Evolutionary conservation across 164 flowering plant genomes (phyloP), one percentile per base, ranked within the genome.

Genomic region (Kingdonia uniflora): DNA sequence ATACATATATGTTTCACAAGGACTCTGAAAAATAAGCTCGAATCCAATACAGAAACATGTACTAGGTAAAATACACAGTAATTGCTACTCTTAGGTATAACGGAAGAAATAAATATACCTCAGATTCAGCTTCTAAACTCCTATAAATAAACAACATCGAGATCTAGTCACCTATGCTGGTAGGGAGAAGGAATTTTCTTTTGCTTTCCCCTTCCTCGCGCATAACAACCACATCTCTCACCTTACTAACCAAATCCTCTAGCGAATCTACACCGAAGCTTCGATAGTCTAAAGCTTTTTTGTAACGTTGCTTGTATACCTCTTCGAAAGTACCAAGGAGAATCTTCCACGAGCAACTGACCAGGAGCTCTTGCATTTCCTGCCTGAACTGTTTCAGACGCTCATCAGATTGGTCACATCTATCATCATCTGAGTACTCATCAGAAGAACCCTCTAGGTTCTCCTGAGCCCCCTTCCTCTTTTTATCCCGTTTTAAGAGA

Each of bases 281-380:
- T 14, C 17, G 56, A 59, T 70, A 84, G 42, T 84, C 78, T 19
- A 88, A 64, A 12, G 70, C 59, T 63, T 70, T 79, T 73, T 92
- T 88, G 76, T 92, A 86, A 53, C 96, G 68, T 55, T 85, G 96
- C 63, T 75, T 65, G 57, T 92, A 92, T 55, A 85, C 71, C 7
- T 67, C 81, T 65, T 86, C 89, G 37, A 92, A 88, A 54, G 59
- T 67, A 50, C 70, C 65, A 23, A 92, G 24, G 59, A 69, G 76
- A 41, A 88, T 77, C 45, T 74, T 66, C 59, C 94, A 78, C 10
- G 80, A 76, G 57, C 83, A 88, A 69, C 96, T 92, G 29, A 92
- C 96, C 14, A 92, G 72, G 64, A 92, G 91, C 64, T 92, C 96
- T 49, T 85, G 90, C 55, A 92, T 65, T 73, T 92, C 98, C 23